Evolutionary conservation across 495 filamentous ascomycete genomes (phyloP).

Genomic region (Xylaria castorea): DNA sequence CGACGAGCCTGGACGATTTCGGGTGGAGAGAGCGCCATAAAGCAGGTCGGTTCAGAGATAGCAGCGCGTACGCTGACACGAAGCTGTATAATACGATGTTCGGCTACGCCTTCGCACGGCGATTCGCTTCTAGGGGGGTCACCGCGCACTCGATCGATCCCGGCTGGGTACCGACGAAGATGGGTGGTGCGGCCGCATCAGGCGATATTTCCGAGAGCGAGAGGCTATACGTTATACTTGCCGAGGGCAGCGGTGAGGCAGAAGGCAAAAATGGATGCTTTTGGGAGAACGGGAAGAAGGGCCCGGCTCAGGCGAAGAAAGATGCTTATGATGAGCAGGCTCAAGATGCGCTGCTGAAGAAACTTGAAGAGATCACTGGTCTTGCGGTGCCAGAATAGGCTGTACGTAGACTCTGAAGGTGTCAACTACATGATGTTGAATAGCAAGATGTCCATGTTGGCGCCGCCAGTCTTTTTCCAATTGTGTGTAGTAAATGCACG

Average conservation of each 20-base stretch:
- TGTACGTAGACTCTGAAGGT: background rate
- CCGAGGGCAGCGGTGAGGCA: constrained; percentile 45
- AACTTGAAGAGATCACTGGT: constrained; percentile 33
- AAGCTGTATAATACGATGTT: constrained; percentile 64
- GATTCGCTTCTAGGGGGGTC: constrained; percentile 53
- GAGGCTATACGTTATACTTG: constrained; percentile 53
- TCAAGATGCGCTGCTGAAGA: constrained; percentile 29
- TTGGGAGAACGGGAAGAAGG: constrained; percentile 29
- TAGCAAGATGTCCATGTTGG: background rate
- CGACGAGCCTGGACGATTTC: constrained; percentile 50
- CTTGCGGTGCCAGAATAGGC: constrained; percentile 27
- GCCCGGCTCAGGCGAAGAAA: constrained; percentile 8
- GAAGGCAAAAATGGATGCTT: constrained; percentile 36
- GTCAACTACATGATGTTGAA: background rate
- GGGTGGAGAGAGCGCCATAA: constrained; percentile 36
- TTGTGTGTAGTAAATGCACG: background rate
- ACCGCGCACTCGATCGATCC: constrained; percentile 62
- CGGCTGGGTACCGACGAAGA: constrained; percentile 69
- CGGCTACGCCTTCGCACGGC: constrained; percentile 58
- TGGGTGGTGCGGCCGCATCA: constrained; percentile 61
- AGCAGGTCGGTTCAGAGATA: constrained; percentile 30
- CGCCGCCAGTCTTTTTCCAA: too few relatives aligned
- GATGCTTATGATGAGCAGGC: constrained; percentile 23
- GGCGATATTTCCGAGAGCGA: constrained; percentile 55
- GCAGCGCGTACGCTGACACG: constrained; percentile 53